Evolutionary conservation across 192 early-diverging fungal genomes (phyloP), one percentile per base, ranked within the genome.

Genomic region (Ambispora gerdemannii): DNA sequence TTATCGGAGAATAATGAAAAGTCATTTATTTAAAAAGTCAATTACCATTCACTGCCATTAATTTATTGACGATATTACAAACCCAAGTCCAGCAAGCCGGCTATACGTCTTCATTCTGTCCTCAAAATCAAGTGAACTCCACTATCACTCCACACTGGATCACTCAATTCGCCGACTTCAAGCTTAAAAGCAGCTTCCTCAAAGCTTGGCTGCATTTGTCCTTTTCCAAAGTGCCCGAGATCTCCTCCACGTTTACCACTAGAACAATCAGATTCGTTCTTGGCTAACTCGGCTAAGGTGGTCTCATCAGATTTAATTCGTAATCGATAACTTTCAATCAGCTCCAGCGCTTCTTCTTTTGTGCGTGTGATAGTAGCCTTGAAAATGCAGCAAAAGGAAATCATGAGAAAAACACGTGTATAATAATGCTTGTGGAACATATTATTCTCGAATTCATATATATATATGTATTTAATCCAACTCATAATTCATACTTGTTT

Each of bases 91-190:
- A n/a, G n/a, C n/a, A n/a, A n/a, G n/a, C n/a, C n/a, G n/a, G n/a
- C n/a, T n/a, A n/a, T n/a, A n/a, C n/a, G n/a, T n/a, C n/a, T n/a
- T n/a, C n/a, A 98, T 6, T 82, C 91, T 19, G 93, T 96, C 74
- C 96, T 84, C 71, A 94, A 63, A 72, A 99, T 97, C 20, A 99
- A 81, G 74, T 98, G 96, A 17, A 96, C 85, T 27, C 96, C 97
- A 72, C 90, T 92, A 73, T 97, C 95, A 30, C 91, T 88, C 81
- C 89, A 90, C 22, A 98, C 84, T 22, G 89, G 90, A 51, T 83
- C 73, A 72, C 88, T 91, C 34, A 97, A 77, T 77, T 96, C 86
- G 11, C 93, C 94, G 10, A 96, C 88, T 71, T 90, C 47, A 0
- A 99, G 80, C 0, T 80, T 90, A 84, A 91, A 93, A 15, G 94